Evolutionary conservation across 2,329 filamentous ascomycete species (phyloP).

Genomic region (Penicillium hordei): DNA sequence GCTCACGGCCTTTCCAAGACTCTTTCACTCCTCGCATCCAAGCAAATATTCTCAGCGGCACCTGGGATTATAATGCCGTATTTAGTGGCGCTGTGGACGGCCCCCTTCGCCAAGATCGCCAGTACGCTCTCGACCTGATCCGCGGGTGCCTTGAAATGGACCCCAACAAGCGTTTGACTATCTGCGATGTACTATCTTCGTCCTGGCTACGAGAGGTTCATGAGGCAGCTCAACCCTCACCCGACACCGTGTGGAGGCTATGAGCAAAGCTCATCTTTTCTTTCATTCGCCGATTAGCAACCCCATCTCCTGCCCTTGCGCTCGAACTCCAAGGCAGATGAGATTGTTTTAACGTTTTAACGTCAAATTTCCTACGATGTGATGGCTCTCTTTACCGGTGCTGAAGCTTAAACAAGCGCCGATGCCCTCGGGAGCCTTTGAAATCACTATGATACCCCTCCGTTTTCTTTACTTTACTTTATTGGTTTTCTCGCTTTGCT

Average conservation of each 20-base stretch:
- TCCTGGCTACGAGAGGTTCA: conserved; percentile 53
- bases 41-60: conserved; percentile 59
- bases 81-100: conserved; percentile 44
- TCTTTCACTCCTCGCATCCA: conserved; percentile 59
- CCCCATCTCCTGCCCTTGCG: not conserved
- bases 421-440: conserved; percentile 17
- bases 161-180: conserved; percentile 55
- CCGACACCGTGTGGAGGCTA: conserved; percentile 39
- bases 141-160: conserved; percentile 61
- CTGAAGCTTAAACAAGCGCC: conserved; percentile 23
- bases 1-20: conserved; percentile 63
- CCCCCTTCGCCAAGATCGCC: conserved; percentile 42
- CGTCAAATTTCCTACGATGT: not conserved
- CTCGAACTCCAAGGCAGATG: not conserved
- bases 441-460: conserved; percentile 35
- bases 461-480: conserved; percentile 8
- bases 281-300: not conserved
- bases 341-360: conserved; percentile 8
- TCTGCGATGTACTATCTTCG: conserved; percentile 56
- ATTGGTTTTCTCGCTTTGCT: not conserved
- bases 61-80: conserved; percentile 57
- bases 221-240: conserved; percentile 30
- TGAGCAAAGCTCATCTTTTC: conserved; percentile 22
- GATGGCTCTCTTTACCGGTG: conserved; percentile 10
- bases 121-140: conserved; percentile 57